Conservation (phyloP, 2,329 filamentous ascomycete genomes). For the Cladosporium sp. region DNA sequence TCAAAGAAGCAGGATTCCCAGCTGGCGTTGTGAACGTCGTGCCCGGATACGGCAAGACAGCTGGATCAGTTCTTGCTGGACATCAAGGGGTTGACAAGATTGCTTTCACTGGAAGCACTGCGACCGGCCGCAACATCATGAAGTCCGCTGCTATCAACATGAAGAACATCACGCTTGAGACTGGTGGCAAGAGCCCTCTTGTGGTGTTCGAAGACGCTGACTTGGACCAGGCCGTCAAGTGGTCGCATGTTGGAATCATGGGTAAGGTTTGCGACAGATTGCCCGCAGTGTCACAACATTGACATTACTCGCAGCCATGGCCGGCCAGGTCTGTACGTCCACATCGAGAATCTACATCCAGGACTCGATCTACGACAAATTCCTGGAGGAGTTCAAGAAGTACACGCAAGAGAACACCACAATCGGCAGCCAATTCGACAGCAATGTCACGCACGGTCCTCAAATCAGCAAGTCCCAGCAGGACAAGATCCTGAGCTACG, state of each 20-base stretch:
- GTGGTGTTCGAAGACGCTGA: constrained; percentile 57
- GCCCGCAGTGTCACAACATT: too few species aligned
- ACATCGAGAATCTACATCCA: constrained; percentile 57
- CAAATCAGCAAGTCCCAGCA: constrained; percentile 69
- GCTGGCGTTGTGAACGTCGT: constrained; percentile 73
- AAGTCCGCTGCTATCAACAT: constrained; percentile 62
- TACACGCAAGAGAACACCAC: constrained; percentile 57
- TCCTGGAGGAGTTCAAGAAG: constrained; percentile 59
- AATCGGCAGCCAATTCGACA: constrained; percentile 67
- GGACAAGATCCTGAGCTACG: constrained; percentile 65
- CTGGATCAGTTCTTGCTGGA: constrained; percentile 63
- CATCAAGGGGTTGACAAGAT: constrained; percentile 71
- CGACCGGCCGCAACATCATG: constrained; percentile 71
- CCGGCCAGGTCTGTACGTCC: constrained; percentile 56
- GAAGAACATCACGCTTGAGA: constrained; percentile 61
- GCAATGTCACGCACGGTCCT: constrained; percentile 68
- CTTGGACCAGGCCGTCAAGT: constrained; percentile 61
- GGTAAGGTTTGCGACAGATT: constrained; percentile 42
- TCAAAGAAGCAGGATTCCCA: constrained; percentile 72
- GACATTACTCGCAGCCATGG: not conserved
- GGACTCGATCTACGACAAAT: constrained; percentile 56
- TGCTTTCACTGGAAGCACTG: constrained; percentile 73
- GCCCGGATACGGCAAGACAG: constrained; percentile 65
- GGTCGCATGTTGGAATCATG: constrained; percentile 59
- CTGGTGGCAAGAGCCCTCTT: constrained; percentile 57